These are phyloP conservation scores for Chrysoporthe deuterocubensis DNA, from an alignment of 2,329 filamentous ascomycete species.

Conservation along the genomic window DNA sequence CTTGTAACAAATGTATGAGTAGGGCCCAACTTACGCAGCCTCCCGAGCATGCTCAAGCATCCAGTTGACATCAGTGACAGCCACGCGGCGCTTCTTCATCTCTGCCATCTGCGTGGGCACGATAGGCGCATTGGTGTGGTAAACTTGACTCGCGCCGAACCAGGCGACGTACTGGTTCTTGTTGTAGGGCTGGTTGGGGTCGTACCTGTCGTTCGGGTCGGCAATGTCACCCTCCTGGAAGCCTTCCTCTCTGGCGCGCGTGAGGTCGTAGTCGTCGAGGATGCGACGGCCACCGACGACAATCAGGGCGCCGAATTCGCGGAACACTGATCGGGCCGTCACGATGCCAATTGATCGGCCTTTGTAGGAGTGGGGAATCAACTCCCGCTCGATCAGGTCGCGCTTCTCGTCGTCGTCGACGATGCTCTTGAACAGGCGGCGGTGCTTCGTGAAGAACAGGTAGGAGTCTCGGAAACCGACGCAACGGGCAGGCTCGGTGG, in stretches of 20 bases:
- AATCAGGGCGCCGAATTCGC: slow-evolving; percentile 94
- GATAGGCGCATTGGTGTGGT: slow-evolving; percentile 80
- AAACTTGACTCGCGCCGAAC: slow-evolving; percentile 95
- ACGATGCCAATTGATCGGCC: slow-evolving; percentile 96
- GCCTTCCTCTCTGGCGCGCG: slow-evolving; percentile 74
- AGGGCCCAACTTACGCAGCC: slow-evolving; percentile 69
- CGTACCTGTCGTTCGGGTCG: slow-evolving; percentile 82
- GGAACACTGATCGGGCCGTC: slow-evolving; percentile 93
- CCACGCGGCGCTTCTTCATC: slow-evolving; percentile 81
- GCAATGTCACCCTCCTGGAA: slow-evolving; percentile 87
- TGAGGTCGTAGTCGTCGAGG: slow-evolving; percentile 86
- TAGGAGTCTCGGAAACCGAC: slow-evolving; percentile 98
- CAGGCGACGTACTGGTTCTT: slow-evolving; percentile 98
- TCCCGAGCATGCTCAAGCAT: slow-evolving; percentile 92
- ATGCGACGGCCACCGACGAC: slow-evolving; percentile 88
- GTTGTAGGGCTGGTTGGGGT: slow-evolving; percentile 87
- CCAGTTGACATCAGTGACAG: slow-evolving; percentile 94
- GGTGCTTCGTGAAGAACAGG: slow-evolving; percentile 98
- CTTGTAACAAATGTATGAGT: neutral
- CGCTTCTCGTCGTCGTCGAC: slow-evolving; percentile 97
- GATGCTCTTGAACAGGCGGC: slow-evolving; percentile 95
- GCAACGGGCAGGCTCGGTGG: slow-evolving; percentile 93
- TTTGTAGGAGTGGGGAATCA: slow-evolving; percentile 98
- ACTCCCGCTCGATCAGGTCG: slow-evolving; percentile 91
- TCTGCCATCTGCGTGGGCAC: slow-evolving; percentile 73